A percentile compares a stretch with the other conserved stretches of the same genome.
phyloP scores from a whole-genome alignment of 2,329 filamentous ascomycete genomes.

The Paraconiothyrium brasiliense region DNA sequence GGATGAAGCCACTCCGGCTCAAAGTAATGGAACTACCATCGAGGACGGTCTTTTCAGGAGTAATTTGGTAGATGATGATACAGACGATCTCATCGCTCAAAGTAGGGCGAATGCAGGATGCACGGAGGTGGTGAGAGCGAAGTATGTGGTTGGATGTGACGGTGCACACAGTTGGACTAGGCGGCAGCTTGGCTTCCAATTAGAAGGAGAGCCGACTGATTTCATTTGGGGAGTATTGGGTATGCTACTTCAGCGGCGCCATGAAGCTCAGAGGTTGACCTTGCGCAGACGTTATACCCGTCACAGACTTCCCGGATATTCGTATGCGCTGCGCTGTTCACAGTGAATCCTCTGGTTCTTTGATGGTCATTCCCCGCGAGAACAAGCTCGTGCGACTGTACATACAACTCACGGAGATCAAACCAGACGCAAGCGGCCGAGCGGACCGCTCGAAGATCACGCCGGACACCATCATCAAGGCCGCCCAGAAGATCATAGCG shows the following conservation, averaged over 20 bases:
- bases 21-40: slow-evolving; percentile 47
- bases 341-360: slow-evolving; percentile 63
- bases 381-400: slow-evolving; percentile 71
- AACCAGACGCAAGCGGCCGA: slow-evolving; percentile 54
- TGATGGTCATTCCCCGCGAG: slow-evolving; percentile 73
- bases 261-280: slow-evolving; percentile 23
- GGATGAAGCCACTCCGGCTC: slow-evolving; percentile 64
- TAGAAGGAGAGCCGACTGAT: slow-evolving; percentile 66
- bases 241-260: slow-evolving; percentile 12
- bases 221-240: slow-evolving; percentile 63
- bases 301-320: slow-evolving; percentile 69
- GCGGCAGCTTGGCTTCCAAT: slow-evolving; percentile 64
- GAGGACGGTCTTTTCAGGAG: slow-evolving; percentile 68
- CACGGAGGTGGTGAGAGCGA: slow-evolving; percentile 61
- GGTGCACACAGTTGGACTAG: slow-evolving; percentile 74
- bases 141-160: slow-evolving; percentile 74
- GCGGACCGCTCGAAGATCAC: slow-evolving; percentile 71
- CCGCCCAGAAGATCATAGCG: slow-evolving; percentile 70
- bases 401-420: slow-evolving; percentile 67
- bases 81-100: slow-evolving; percentile 60
- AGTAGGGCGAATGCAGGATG: slow-evolving; percentile 48
- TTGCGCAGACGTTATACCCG: slow-evolving; percentile 58
- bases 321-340: slow-evolving; percentile 68
- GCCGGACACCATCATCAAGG: slow-evolving; percentile 68
- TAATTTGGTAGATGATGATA: slow-evolving; percentile 67